Evolutionary conservation across 2,329 filamentous ascomycete species (phyloP).

Genomic region (Monosporascus cannonballus): DNA sequence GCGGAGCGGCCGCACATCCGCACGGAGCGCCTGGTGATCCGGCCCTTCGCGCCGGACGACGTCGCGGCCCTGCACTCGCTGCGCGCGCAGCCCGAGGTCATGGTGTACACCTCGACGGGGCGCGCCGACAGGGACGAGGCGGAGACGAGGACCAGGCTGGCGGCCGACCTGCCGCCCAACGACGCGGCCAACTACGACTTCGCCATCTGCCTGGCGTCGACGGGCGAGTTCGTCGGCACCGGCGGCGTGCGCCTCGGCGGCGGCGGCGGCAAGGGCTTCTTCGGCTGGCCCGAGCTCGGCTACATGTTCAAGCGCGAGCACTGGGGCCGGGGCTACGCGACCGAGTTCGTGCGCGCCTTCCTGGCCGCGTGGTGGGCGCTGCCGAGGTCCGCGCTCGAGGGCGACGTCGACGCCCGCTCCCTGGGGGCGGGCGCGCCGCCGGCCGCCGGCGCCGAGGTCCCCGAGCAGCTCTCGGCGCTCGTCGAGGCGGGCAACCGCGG

Average conservation of each 20-base stretch:
- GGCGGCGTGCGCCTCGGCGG: constrained; percentile 35
- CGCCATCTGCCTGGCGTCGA: constrained; percentile 40
- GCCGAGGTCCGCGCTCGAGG: constrained; percentile 36
- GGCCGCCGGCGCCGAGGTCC: constrained; percentile 21
- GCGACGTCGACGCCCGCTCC: constrained; percentile 36
- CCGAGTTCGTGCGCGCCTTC: constrained; percentile 47
- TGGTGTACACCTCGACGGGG: constrained; percentile 49
- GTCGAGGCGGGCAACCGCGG: constrained; percentile 42
- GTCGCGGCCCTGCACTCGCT: constrained; percentile 43
- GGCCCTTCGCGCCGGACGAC: constrained; percentile 45
- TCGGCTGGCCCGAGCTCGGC: constrained; percentile 53
- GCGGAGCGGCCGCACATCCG: constrained; percentile 31
- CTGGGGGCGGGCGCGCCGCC: constrained; percentile 17
- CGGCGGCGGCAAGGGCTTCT: constrained; percentile 15
- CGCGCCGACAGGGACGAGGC: constrained; percentile 36
- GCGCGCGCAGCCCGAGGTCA: constrained; percentile 53
- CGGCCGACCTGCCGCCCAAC: constrained; percentile 38
- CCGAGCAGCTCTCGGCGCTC: constrained; percentile 39
- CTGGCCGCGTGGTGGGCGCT: constrained; percentile 42
- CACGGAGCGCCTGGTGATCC: constrained; percentile 50
- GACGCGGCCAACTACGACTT: constrained; percentile 51
- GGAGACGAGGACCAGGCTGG: constrained; percentile 36
- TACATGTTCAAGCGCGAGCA: constrained; percentile 48
- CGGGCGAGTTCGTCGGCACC: constrained; percentile 45
- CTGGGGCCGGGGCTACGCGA: constrained; percentile 53